Conservation (phyloP, 345 rosid species). For the Lepidium aucheri region DNA sequence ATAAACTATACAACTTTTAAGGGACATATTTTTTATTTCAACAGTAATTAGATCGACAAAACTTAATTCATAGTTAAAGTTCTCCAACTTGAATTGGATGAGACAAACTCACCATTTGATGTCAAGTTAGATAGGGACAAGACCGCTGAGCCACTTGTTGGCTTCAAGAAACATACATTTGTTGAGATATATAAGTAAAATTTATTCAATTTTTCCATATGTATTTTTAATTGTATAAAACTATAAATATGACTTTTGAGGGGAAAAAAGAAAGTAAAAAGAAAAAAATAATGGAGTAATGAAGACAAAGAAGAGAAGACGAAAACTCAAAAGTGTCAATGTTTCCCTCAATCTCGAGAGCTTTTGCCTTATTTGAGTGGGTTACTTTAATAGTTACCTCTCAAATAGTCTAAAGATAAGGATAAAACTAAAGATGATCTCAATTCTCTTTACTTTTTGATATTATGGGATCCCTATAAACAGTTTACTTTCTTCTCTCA, state of each 20-base stretch:
- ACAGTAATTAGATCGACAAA: too few species aligned
- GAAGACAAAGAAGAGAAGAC: slow-evolving; percentile 6
- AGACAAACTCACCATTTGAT: too few species aligned
- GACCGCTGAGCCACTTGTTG: too few species aligned
- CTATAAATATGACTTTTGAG: neutral
- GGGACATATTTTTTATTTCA: too few species aligned
- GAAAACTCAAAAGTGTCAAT: slow-evolving; percentile 7
- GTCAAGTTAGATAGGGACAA: too few species aligned
- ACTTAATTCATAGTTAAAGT: too few species aligned
- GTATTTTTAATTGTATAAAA: neutral
- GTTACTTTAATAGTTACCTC: slow-evolving; percentile 6
- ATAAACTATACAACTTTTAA: too few species aligned
- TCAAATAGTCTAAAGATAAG: slow-evolving; percentile 16
- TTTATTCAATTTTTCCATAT: too few species aligned
- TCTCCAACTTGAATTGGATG: too few species aligned
- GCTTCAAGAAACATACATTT: too few species aligned
- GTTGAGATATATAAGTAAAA: too few species aligned
- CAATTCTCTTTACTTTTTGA: neutral
- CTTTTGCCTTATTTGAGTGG: slow-evolving; percentile 8
- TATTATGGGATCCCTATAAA: neutral
- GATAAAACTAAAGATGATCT: neutral
- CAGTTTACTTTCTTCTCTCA: neutral
- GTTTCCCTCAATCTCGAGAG: slow-evolving; percentile 13
- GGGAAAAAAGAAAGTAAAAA: neutral
- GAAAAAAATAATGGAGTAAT: slow-evolving; percentile 4